phyloP scores from a whole-genome alignment of 352 stramenopile species.

The Hyaloperonospora brassicae region DNA sequence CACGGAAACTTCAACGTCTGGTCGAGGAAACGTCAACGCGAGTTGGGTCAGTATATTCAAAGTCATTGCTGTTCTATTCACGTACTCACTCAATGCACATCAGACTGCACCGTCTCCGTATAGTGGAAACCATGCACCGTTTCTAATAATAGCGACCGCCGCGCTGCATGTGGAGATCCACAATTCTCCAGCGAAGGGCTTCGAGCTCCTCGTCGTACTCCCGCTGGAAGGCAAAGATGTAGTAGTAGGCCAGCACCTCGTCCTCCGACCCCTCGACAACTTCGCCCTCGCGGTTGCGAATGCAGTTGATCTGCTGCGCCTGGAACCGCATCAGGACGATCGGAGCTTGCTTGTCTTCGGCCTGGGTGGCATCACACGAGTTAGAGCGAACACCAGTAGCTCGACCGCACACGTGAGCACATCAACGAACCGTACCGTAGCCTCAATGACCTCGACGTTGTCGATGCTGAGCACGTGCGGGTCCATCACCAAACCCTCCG shows the following conservation, averaged over 20 bases:
- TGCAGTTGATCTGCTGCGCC: constrained; percentile 99
- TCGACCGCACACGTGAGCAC: neutral
- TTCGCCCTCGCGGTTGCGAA: constrained; percentile 93
- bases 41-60: constrained; percentile 6
- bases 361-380: constrained; percentile 22
- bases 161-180: constrained; percentile 83
- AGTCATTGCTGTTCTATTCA: constrained; percentile 27
- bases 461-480: constrained; percentile 95
- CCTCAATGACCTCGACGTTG: constrained; percentile 94
- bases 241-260: constrained; percentile 96
- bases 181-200: constrained; percentile 75
- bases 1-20: constrained; percentile 28
- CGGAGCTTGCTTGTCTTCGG: constrained; percentile 86
- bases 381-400: too few species aligned
- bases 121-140: neutral
- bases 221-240: constrained; percentile 96
- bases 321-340: constrained; percentile 97
- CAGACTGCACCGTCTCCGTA: too few species aligned
- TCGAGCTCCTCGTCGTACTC: constrained; percentile 94
- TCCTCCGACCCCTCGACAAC: constrained; percentile 95
- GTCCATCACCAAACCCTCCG: constrained; percentile 90
- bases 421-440: constrained; percentile 39
- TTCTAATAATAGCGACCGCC: constrained; percentile 73
- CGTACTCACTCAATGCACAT: neutral
- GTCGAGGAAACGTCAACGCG: constrained; percentile 16